Conservation (phyloP, 2,329 filamentous ascomycete species). For the Aspergillus udagawae region DNA sequence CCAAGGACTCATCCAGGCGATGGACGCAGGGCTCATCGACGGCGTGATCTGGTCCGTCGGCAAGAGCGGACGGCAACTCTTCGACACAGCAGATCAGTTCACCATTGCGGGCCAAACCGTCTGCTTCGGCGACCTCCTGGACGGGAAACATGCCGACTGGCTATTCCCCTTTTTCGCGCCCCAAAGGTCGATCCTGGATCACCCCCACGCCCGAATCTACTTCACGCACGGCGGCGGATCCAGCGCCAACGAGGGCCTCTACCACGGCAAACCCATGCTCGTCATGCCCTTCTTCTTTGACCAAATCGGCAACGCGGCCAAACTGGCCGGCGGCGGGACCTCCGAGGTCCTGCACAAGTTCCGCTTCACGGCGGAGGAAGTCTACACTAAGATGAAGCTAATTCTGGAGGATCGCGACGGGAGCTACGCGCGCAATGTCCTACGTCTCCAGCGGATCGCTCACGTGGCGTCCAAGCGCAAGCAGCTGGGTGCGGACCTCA, state of each 20-base stretch:
- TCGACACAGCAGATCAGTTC: conserved; percentile 4
- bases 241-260: conserved; percentile 41
- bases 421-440: conserved; percentile 28
- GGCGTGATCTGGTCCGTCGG: conserved; percentile 40
- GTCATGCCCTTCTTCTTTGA: conserved; percentile 41
- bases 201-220: conserved; percentile 27
- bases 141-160: conserved; percentile 26
- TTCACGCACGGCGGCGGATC: conserved; percentile 43
- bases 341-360: conserved; percentile 37
- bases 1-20: conserved; percentile 19
- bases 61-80: conserved; percentile 17
- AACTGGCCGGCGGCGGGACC: conserved; percentile 34
- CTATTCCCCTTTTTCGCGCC: conserved; percentile 37
- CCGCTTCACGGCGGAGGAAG: conserved; percentile 29
- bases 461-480: conserved; percentile 35
- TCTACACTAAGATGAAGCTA: conserved; percentile 24
- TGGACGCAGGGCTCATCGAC: conserved; percentile 25
- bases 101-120: neutral
- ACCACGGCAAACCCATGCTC: conserved; percentile 38
- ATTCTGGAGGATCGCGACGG: conserved; percentile 31
- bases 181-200: conserved; percentile 40
- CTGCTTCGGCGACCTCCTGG: conserved; percentile 24
- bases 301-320: conserved; percentile 38
- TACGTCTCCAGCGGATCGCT: conserved; percentile 39
- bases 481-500: conserved; percentile 22